These are phyloP conservation scores for Vaccinium vitisidaea DNA, from an alignment of 148 eudicot species.

Conservation along the genomic window DNA sequence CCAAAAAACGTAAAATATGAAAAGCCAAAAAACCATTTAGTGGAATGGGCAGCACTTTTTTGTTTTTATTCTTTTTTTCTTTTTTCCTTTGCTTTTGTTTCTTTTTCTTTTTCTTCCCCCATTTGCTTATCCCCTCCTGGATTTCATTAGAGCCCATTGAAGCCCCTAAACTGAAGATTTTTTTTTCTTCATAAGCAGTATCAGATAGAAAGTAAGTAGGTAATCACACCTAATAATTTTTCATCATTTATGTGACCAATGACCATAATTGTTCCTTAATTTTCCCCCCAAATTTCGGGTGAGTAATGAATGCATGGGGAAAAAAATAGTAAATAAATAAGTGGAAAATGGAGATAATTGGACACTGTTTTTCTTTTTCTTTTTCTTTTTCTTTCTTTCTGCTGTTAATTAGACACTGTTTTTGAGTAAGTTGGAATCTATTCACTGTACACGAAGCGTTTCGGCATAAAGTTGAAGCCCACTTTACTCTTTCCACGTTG, in stretches of 20 bases:
- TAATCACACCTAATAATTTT: neutral
- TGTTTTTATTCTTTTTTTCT: neutral
- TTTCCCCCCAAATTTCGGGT: neutral
- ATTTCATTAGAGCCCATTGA: neutral
- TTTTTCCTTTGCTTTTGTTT: neutral
- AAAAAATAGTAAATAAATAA: neutral
- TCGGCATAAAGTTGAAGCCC: constrained; percentile 14
- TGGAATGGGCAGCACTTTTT: no score
- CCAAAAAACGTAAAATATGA: no score
- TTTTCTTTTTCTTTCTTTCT: no score
- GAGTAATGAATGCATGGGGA: neutral
- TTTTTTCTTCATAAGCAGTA: no score
- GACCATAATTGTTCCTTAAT: neutral
- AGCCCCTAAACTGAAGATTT: neutral
- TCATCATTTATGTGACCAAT: neutral
- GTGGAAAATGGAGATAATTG: neutral
- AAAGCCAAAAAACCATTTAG: no score
- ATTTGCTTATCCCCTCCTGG: neutral
- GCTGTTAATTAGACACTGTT: neutral
- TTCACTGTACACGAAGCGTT: neutral
- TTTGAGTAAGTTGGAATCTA: neutral
- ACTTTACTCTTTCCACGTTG: constrained; percentile 34
- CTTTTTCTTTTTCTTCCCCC: neutral
- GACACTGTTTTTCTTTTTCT: neutral
- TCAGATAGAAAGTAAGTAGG: no score